A percentile compares a stretch with the other conserved stretches of the same genome.
Evolutionary conservation across 2,329 filamentous ascomycete species (phyloP).

Genomic region (Ilyonectria mors-panacis): DNA sequence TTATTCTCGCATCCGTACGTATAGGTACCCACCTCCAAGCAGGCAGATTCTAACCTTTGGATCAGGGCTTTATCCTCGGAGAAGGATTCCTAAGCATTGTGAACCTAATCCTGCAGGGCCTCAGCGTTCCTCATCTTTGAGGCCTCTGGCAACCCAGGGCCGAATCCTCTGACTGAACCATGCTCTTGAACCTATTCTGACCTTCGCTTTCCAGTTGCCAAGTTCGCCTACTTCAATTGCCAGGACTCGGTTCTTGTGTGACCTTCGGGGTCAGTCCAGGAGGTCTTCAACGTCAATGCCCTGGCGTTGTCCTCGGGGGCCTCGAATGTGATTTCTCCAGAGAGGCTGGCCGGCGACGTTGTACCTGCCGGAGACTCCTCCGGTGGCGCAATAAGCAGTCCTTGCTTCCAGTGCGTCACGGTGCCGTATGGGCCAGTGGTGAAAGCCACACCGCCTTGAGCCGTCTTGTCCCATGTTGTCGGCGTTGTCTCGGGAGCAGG

Average conservation of each 20-base stretch:
- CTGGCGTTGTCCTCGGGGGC: slow-evolving; percentile 80
- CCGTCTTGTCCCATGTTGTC: slow-evolving; percentile 71
- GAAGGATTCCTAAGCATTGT: slow-evolving; percentile 94
- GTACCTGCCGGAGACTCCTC: slow-evolving; percentile 62
- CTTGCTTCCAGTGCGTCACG: slow-evolving; percentile 93
- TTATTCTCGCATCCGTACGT: slow-evolving; percentile 84
- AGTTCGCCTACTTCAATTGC: slow-evolving; percentile 59
- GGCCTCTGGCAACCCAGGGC: neutral
- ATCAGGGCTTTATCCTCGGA: slow-evolving; percentile 86
- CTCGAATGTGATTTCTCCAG: slow-evolving; percentile 78
- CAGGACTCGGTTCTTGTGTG: slow-evolving; percentile 64
- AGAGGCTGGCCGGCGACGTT: slow-evolving; percentile 71
- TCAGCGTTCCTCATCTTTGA: slow-evolving; percentile 80
- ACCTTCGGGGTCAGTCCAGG: slow-evolving; percentile 68
- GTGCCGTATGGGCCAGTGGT: slow-evolving; percentile 85
- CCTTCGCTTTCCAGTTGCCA: slow-evolving; percentile 8
- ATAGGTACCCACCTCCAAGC: neutral
- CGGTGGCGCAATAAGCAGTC: slow-evolving; percentile 78
- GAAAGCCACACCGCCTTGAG: slow-evolving; percentile 80
- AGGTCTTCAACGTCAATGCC: slow-evolving; percentile 74
- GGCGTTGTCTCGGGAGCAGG: slow-evolving; percentile 69
- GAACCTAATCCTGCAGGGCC: slow-evolving; percentile 86
- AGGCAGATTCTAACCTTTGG: slow-evolving; percentile 28
- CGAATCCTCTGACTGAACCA: neutral
- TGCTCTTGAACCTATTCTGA: neutral